Evolutionary conservation across 1,284 basidiomycete genomes (phyloP).

Genomic region (Chalciporus sp.): DNA sequence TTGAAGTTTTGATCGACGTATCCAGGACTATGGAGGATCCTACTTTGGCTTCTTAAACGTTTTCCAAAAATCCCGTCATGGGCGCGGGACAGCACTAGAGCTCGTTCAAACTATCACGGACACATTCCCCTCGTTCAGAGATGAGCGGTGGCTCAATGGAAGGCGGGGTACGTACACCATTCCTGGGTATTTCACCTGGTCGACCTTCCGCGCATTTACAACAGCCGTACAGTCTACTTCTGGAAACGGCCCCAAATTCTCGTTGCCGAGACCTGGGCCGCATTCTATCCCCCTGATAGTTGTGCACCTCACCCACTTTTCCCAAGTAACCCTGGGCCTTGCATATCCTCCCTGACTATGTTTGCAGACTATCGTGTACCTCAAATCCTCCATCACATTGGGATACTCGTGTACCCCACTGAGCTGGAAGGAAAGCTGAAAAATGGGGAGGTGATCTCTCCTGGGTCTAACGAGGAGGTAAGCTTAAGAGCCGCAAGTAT

Average conservation of each 20-base stretch:
- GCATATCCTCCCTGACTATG: constrained; percentile 75
- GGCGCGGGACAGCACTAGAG: constrained; percentile 65
- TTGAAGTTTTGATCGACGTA: constrained; percentile 6
- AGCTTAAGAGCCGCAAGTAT: constrained; percentile 75
- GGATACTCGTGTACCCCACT: constrained; percentile 68
- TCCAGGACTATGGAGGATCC: constrained; percentile 69
- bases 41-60: constrained; percentile 65
- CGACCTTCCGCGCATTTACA: background rate
- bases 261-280: constrained; percentile 83
- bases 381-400: constrained; percentile 79
- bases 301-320: constrained; percentile 64
- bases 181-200: background rate
- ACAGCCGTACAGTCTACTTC: constrained; percentile 54
- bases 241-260: constrained; percentile 88
- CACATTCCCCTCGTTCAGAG: constrained; percentile 75
- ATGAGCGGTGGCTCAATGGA: constrained; percentile 61
- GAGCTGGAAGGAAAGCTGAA: constrained; percentile 52
- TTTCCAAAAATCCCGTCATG: constrained; percentile 54
- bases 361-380: constrained; percentile 88
- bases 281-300: constrained; percentile 61
- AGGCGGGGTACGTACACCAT: constrained; percentile 48
- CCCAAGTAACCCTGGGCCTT: constrained; percentile 53
- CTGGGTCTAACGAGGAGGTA: constrained; percentile 67
- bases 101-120: constrained; percentile 71
- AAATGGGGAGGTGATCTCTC: constrained; percentile 44